Evolutionary conservation across 768 basidiomycete species (phyloP).

Genomic region (Kwoniella sp.): DNA sequence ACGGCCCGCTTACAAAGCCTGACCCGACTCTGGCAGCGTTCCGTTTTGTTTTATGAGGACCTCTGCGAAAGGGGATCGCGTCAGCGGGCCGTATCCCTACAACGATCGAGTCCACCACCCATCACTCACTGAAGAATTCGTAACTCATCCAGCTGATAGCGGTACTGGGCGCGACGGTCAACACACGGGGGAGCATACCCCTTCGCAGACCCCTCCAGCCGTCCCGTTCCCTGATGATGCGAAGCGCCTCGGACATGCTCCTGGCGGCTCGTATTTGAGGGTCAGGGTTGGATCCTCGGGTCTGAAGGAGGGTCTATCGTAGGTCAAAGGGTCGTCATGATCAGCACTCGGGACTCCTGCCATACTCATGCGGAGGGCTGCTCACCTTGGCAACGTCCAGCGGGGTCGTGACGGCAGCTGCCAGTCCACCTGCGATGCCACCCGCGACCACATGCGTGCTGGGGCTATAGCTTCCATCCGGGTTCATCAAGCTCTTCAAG

Average conservation of each 20-base stretch:
- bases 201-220: constrained; percentile 79
- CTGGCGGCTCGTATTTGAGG: constrained; percentile 73
- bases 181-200: constrained; percentile 81
- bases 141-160: constrained; percentile 97
- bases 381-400: constrained; percentile 84
- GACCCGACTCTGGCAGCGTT: constrained; percentile 32
- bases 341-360: too few relatives aligned
- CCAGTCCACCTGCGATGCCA: constrained; percentile 85
- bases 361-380: too few relatives aligned
- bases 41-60: constrained; percentile 38
- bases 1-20: constrained; percentile 15
- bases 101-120: background rate
- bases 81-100: background rate
- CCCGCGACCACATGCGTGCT: constrained; percentile 86
- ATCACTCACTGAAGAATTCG: constrained; percentile 92
- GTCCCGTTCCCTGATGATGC: constrained; percentile 80
- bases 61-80: constrained; percentile 15
- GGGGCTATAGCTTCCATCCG: constrained; percentile 83
- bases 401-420: constrained; percentile 92
- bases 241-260: constrained; percentile 82
- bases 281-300: constrained; percentile 83
- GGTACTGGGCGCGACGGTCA: constrained; percentile 95
- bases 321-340: too few relatives aligned
- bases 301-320: constrained; percentile 75
- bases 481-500: constrained; percentile 79